A percentile compares a stretch with the other conserved stretches of the same genome.
Conservation (phyloP, 2,329 filamentous ascomycete species). For the Fusarium palustre region DNA sequence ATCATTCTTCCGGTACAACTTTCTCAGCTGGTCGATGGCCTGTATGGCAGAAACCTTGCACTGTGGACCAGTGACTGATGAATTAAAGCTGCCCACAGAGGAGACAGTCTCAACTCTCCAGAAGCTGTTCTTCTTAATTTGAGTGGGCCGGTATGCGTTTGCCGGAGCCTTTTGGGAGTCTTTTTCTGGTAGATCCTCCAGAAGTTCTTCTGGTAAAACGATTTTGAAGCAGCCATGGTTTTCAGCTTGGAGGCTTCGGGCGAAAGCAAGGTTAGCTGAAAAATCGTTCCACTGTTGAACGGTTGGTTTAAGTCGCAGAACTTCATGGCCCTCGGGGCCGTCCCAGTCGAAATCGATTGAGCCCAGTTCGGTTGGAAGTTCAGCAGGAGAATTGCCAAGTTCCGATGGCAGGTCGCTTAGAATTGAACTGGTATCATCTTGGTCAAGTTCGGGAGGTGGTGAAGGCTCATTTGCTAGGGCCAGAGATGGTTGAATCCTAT, state of each 20-base stretch:
- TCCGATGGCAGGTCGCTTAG: conserved; percentile 41
- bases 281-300: conserved; percentile 54
- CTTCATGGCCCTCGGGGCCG: conserved; percentile 45
- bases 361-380: conserved; percentile 45
- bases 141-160: conserved; percentile 53
- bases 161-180: conserved; percentile 47
- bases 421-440: conserved; percentile 41
- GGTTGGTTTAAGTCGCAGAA: conserved; percentile 53
- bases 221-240: conserved; percentile 56
- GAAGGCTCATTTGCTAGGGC: background rate
- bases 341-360: conserved; percentile 52
- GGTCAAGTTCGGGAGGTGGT: conserved; percentile 14
- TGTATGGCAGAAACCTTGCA: conserved; percentile 44
- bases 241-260: conserved; percentile 48
- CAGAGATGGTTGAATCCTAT: conserved; percentile 12
- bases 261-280: conserved; percentile 51
- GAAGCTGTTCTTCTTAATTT: conserved; percentile 52
- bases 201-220: conserved; percentile 49
- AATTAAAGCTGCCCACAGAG: conserved; percentile 51
- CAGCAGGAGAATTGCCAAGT: conserved; percentile 35
- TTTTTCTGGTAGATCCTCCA: conserved; percentile 51
- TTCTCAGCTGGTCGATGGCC: conserved; percentile 51
- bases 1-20: conserved; percentile 53
- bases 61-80: conserved; percentile 41
- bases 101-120: conserved; percentile 54